These are phyloP conservation scores for Cadophora sp. DNA, from an alignment of 2,329 filamentous ascomycete species.

Conservation along the genomic window DNA sequence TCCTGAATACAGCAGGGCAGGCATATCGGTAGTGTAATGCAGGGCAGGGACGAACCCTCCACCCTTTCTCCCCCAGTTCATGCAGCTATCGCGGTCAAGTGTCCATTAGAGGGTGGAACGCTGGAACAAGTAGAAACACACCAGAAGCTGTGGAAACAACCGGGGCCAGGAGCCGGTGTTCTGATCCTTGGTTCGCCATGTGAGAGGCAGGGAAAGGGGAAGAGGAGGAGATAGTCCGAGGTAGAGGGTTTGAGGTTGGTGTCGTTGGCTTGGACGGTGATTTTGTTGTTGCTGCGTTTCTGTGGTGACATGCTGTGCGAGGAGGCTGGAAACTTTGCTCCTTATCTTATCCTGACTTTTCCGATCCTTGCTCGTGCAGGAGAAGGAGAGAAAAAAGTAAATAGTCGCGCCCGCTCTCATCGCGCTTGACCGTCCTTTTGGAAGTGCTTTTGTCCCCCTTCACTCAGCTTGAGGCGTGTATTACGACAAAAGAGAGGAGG, in stretches of 20 bases:
- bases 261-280: background rate
- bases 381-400: background rate
- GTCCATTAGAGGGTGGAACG: background rate
- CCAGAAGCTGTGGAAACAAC: constrained; percentile 17
- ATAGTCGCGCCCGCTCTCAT: background rate
- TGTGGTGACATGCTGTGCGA: background rate
- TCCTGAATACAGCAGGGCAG: background rate
- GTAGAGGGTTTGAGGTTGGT: background rate
- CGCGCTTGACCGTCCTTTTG: background rate
- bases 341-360: background rate
- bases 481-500: background rate
- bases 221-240: background rate
- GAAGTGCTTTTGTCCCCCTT: background rate
- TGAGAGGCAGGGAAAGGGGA: background rate
- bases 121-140: constrained; percentile 18
- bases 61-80: background rate
- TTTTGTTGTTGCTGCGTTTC: background rate
- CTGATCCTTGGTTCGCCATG: constrained; percentile 10
- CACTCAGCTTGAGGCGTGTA: background rate
- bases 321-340: background rate
- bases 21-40: background rate
- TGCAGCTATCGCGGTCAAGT: background rate
- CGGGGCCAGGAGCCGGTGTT: background rate
- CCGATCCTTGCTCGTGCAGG: background rate
- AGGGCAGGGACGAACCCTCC: constrained; percentile 1